Evolutionary conservation across 2,329 filamentous ascomycete genomes (phyloP), one percentile per base, ranked within the genome.

Genomic region (Fusarium hainanense): DNA sequence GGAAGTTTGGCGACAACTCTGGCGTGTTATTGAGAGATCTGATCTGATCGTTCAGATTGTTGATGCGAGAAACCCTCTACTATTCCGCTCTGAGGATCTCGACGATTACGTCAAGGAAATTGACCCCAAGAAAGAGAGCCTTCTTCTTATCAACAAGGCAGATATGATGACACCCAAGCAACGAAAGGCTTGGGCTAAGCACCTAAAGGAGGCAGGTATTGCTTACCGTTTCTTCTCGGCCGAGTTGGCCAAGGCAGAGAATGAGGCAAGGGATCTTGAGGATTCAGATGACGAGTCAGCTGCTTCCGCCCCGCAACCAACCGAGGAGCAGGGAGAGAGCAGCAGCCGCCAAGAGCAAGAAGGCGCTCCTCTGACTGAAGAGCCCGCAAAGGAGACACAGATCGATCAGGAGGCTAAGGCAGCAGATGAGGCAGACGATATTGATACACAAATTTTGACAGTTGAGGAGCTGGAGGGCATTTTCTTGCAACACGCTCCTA

Each of bases 31-130:
- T 75, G 96, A 99, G 84, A 87, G 96, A 66, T 98, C 94, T 18
- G 96, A 99, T 79, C 83, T 99, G 42, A 89, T 99, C 6, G 96
- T 99, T 37, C 96, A 99, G 84, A 99, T 99, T 83, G 96, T 99
- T 56, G 96, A 99, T 82, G 96, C 97, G 11, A 87, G 96, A 76
- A 98, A 98, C 79, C 96, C 96, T 4, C 84, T 99, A 20, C 87
- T 98, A 73, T 99, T 98, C 83, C 89, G 97, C 61, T 97, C 92
- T 7, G 95, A 97, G 73, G 96, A 99, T 83, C 82, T 99, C 66
- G 96, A 98, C 77, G 86, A 85, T 71, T 99, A 99, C 74, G 96
- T 99, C 75, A 97, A 97, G 82, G 93, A 97, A 74, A 92, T 98
- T 27, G 92, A 97, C 75, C 82, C 89, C 3, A 90, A 89, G 78